Conservation (phyloP, 2,329 filamentous ascomycete species). For the Nannizziopsis arthrosporioides region DNA sequence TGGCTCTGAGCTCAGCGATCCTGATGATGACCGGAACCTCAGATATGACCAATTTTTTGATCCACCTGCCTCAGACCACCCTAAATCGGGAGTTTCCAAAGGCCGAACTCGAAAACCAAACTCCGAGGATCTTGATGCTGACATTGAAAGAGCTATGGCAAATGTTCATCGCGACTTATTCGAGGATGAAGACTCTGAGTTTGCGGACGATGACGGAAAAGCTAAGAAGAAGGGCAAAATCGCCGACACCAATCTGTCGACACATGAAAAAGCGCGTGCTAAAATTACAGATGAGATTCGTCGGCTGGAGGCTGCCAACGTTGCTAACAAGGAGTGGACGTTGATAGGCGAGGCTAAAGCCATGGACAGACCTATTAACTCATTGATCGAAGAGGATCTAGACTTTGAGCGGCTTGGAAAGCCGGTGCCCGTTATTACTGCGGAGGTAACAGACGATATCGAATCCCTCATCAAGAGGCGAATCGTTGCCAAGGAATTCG, state of each 20-base stretch:
- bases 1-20: slow-evolving; percentile 51
- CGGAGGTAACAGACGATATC: slow-evolving; percentile 79
- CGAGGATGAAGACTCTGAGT: slow-evolving; percentile 50
- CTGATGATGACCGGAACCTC: slow-evolving; percentile 43
- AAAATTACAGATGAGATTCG: slow-evolving; percentile 84
- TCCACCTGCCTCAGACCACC: slow-evolving; percentile 55
- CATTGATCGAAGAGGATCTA: slow-evolving; percentile 82
- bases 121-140: slow-evolving; percentile 27
- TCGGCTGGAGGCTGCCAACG: slow-evolving; percentile 74
- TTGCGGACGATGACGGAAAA: slow-evolving; percentile 56
- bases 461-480: slow-evolving; percentile 89
- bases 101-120: slow-evolving; percentile 37
- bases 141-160: slow-evolving; percentile 71
- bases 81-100: slow-evolving; percentile 35
- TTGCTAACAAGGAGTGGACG: slow-evolving; percentile 85
- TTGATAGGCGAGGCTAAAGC: slow-evolving; percentile 78
- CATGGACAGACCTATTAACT: slow-evolving; percentile 73
- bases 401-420: slow-evolving; percentile 95
- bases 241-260: slow-evolving; percentile 41
- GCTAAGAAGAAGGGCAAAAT: slow-evolving; percentile 27
- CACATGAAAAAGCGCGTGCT: slow-evolving; percentile 76
- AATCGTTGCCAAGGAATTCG: slow-evolving; percentile 80
- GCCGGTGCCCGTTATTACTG: slow-evolving; percentile 84
- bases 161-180: slow-evolving; percentile 84
- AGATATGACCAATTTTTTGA: slow-evolving; percentile 66